phyloP scores from a whole-genome alignment of 2,329 filamentous ascomycete genomes.

The Didymella segeticola region DNA sequence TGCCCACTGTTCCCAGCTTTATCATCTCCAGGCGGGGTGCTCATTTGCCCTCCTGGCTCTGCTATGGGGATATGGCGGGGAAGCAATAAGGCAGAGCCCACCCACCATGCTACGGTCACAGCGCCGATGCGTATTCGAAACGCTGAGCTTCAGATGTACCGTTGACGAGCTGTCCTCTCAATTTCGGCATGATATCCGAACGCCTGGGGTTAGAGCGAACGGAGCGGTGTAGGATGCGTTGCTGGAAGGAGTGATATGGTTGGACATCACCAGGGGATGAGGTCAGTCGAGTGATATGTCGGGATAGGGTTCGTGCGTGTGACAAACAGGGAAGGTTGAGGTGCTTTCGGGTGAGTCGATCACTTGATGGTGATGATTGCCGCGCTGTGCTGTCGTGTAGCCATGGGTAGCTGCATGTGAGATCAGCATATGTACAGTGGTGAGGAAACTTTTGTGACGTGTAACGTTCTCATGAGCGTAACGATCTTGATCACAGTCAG shows the following conservation, averaged over 20 bases:
- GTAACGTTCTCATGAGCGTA: neutral
- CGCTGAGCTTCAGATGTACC: neutral
- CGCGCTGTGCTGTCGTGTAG: neutral
- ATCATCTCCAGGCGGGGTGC: slow-evolving; percentile 14
- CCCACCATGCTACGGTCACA: neutral
- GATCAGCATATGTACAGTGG: neutral
- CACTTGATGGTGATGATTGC: neutral
- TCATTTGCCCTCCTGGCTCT: slow-evolving; percentile 15
- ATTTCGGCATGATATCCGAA: slow-evolving; percentile 11
- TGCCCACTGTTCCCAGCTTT: slow-evolving; percentile 19
- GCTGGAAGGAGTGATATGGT: slow-evolving; percentile 2
- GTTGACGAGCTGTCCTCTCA: neutral
- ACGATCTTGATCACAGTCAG: too few species aligned
- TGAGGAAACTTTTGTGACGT: neutral
- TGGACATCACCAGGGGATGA: neutral
- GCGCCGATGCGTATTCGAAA: neutral
- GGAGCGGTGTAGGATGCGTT: slow-evolving; percentile 12
- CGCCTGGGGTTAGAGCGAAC: neutral
- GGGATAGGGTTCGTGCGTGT: neutral
- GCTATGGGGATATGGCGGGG: slow-evolving; percentile 20
- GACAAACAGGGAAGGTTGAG: slow-evolving; percentile 10
- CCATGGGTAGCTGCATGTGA: neutral
- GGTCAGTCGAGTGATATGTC: neutral
- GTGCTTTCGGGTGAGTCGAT: neutral
- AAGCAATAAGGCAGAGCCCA: slow-evolving; percentile 10